Conservation (phyloP, 805 yeast genomes). For the Ogataea kodamae region DNA sequence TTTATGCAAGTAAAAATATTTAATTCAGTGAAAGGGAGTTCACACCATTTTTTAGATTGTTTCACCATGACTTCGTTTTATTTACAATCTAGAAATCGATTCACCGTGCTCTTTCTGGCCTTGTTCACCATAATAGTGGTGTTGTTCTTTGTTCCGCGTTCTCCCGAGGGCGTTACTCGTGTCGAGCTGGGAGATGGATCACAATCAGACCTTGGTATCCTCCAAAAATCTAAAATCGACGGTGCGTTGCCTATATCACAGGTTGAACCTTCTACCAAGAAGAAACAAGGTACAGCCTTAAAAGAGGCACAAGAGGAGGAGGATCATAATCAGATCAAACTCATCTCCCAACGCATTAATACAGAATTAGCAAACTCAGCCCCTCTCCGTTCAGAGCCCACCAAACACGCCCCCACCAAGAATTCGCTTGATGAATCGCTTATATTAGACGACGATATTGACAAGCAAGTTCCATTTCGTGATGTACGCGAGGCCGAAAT, state of each 20-base stretch:
- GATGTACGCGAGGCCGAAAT: too few species aligned
- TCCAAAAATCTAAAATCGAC: background rate
- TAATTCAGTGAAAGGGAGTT: too few species aligned
- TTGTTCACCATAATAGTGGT: conserved; percentile 6
- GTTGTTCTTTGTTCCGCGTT: conserved; percentile 9
- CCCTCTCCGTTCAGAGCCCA: too few species aligned
- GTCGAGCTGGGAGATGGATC: background rate
- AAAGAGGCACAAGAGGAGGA: conserved; percentile 6
- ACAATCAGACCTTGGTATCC: conserved; percentile 1
- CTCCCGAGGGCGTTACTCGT: too few species aligned
- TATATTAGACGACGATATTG: too few species aligned
- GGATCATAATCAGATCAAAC: conserved; percentile 3
- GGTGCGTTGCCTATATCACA: conserved; percentile 1
- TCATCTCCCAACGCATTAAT: conserved; percentile 3
- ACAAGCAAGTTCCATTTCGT: too few species aligned
- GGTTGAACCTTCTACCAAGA: background rate
- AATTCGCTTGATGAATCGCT: too few species aligned
- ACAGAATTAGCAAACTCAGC: too few species aligned
- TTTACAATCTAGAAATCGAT: conserved; percentile 2
- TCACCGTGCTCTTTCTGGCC: conserved; percentile 5
- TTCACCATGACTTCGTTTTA: conserved; percentile 9
- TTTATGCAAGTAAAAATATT: too few species aligned
- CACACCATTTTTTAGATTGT: too few species aligned
- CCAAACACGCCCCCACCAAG: too few species aligned
- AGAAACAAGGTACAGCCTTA: background rate